Base-by-base conservation (phyloP, 2,329 filamentous ascomycete species). In the Coleophoma cylindrospora region DNA sequence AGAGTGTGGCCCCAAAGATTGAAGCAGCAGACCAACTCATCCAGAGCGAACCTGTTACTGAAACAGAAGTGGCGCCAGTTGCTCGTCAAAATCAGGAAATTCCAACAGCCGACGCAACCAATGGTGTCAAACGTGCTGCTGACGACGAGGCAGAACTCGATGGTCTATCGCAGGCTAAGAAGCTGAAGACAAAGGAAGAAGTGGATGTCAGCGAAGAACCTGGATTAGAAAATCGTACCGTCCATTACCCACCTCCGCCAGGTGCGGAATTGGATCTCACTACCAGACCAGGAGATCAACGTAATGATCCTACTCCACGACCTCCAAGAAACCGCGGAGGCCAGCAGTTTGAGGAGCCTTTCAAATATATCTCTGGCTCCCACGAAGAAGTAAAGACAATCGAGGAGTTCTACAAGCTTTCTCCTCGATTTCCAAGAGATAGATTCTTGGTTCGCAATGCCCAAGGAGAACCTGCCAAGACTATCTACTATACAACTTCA, bases 361-460 rank as follows among this genome's bases (percentile, higher is more conserved):
- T 96, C 78, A 96, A 96, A 66, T 99, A 91, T 65, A 79, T 99
- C 38, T 70, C 84, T 9, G 70, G 82, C 0, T 78, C 86, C 22
- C 89, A 96, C 66, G 73, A 83, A 2, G 89, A 94, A 52, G 84
- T 99, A 48, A 68, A 83, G 54, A 77, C 79, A 49, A 92, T 99
- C 63, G 86, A 84, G 61, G 68, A 80, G 2, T 97, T 97, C 72
- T 99, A 97, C 73, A 77, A 86, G 48, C 76, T 97, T 55, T 91
- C 89, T 0, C 68, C 83, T 0, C 84, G 86, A 44, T 99, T 99
- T 74, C 94, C 94, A 0, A 78, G 84, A 19, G 88, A 95, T 68
- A 85, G 92, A 50, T 99, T 94, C 74, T 89, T 99, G 84, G 94
- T 99, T 47, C 88, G 94, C 62, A 99, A 99, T 71, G 89, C 89